Base-by-base conservation (phyloP, 2,329 filamentous ascomycete species). In the Neofusicoccum umdonicola region DNA sequence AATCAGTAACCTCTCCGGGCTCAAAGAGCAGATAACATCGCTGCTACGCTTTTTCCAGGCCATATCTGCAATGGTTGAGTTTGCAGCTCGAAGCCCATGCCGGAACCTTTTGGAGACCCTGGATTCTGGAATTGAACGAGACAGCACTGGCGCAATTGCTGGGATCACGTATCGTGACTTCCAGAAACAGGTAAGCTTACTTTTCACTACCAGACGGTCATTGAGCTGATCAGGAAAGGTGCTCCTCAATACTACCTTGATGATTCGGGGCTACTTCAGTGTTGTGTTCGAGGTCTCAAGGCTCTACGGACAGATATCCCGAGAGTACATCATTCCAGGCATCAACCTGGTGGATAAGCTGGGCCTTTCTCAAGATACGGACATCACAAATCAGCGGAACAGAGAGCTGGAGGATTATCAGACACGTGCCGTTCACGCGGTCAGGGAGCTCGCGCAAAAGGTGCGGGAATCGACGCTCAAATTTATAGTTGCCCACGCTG, bases 11-110 rank as follows among this genome's bases (percentile, higher is more conserved):
- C 50, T 63, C 0, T 22, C 62, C 3, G 62, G 48, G 2, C 6
- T 63, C 1, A 63, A 63, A 45, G 62, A 54, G 34, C 62, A 63
- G 15, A 63, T 63, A 11, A 63, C 62, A 8, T 19, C 17, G 2
- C 47, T 63, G 7, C 41, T 63, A 9, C 62, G 52, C 22, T 63
- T 63, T 27, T 63, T 63, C 39, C 35, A 63, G 44, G 62, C 48
- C 12, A 63, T 63, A 9, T 39, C 62, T 8, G 41, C 17, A 2
- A 63, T 63, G 62, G 62, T 63, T n/a, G 62, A 63, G 62, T 63
- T 63, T 27, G 62, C 62, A 11, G 62, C 62, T 3, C 47, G 48
- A 8, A 35, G 48, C 1, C 62, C 47, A n/a, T 63, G 62, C 39
- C 44, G 34, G 5, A 31, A 45, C 8, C 50, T 63, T 7, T 13